Evolutionary conservation across 306 rosid genomes (phyloP), one percentile per base, ranked within the genome.

Genomic region (Casuarina equisetifolia): DNA sequence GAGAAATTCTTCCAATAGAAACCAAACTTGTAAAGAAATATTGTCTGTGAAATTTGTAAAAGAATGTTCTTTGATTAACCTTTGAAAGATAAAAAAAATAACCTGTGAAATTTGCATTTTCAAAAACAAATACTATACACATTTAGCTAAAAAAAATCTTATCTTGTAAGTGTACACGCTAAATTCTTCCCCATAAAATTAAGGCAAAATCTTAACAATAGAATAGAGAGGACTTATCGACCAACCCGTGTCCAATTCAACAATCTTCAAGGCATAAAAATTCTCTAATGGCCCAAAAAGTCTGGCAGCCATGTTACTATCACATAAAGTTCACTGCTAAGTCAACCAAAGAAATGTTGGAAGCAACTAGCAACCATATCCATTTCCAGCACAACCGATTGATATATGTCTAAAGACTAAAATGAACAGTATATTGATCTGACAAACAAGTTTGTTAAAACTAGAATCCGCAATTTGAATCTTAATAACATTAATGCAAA

Each of bases 341-440:
- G 43, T 61, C 68, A 61, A 61, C 13, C 68, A 61, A 55, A 55
- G 35, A 55, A 35, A n/a, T 12, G n/a, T 35, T 61, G 68, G 68
- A 61, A 61, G 43, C 42, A 35, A 17, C 43, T 38, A n/a, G 17
- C 13, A 53, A 61, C 36, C 12, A 61, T 5, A 35, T 61, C 44
- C 19, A 61, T 61, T 61, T 61, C 68, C 68, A 35, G n/a, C 68
- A 4, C 68, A 61, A 35, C 43, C 43, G 36, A 61, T 35, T 42
- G 17, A 10, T 10, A 32, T 12, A 12, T 16, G 11, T 61, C 44
- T 35, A 61, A 32, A 61, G 1, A 61, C 12, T 61, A 35, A 61
- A 35, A 61, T 12, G 43, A 15, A 42, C 32, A 61, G 43, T 32
- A 4, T 36, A 13, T 4, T 5, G 39, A 35, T 61, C 59, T 53